Base-by-base conservation (phyloP, 2,329 filamentous ascomycete species). In the Cladosporium colombiae region DNA sequence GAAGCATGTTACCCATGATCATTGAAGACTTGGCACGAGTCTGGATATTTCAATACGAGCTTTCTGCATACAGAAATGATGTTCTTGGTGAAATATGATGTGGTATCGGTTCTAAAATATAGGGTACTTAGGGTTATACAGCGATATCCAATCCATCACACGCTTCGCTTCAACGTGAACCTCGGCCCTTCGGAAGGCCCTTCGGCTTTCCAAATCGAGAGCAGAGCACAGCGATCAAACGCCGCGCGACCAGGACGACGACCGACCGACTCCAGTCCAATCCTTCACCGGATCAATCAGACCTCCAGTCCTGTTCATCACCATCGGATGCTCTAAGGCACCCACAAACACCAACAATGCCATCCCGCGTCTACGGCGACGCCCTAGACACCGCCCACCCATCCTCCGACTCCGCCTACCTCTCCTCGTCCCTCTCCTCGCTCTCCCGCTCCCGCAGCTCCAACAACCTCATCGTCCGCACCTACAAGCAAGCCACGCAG, bases 401-500 rank as follows among this genome's bases (percentile, higher is more conserved):
- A 46, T 31, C 52, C 52, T 63, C 61, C 13, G 50, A 55, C 50
- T 63, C 63, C 14, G 63, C 55, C 63, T 80, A 84, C 67, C 81
- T 88, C 67, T 86, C 89, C 50, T 86, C 87, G 65, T 91, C 91
- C 68, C 86, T 91, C 72, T 87, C 89, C 63, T 91, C 88, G 65
- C 82, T 92, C 58, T 86, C 87, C 31, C 87, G 87, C 60, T 86
- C 89, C 59, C 88, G 89, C 62, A 86, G 88, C 63, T 84, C 84
- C 44, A 84, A 88, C 53, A 89, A 87, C 58, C 87, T 91, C 74
- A 91, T 97, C 74, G 95, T 94, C 71, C 95, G 95, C 79, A 91
- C 91, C 33, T 98, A 98, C 81, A 92, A 94, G 70, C 93, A 97
- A 81, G 91, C 95, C 35, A 96, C 93, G 7, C 93, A 95, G 70